phyloP scores from a whole-genome alignment of 2,329 filamentous ascomycete genomes.

The Tolypocladium nubicola region DNA sequence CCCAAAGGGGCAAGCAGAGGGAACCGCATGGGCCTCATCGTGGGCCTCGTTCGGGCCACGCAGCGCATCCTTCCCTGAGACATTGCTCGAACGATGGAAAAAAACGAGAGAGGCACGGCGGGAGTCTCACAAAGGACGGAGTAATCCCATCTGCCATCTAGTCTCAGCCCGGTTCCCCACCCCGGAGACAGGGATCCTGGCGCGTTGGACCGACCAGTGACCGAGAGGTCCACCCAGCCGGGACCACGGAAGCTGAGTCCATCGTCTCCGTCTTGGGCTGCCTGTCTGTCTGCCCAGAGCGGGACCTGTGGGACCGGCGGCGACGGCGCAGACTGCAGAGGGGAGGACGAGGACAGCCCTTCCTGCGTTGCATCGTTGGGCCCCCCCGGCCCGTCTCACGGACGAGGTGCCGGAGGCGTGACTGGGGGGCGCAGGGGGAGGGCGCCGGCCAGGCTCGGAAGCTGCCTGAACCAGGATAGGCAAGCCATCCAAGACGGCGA shows the following conservation, averaged over 20 bases:
- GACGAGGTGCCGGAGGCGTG: no score
- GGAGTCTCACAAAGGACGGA: neutral
- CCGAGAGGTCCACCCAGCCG: conserved; percentile 8
- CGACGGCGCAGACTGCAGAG: neutral
- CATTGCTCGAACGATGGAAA: conserved; percentile 5
- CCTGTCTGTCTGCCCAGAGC: neutral
- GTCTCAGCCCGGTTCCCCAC: conserved; percentile 1
- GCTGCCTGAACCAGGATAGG: neutral
- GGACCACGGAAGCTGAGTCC: conserved; percentile 1
- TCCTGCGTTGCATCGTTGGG: no score
- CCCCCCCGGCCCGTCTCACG: no score
- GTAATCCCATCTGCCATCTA: neutral
- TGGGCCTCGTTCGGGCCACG: neutral
- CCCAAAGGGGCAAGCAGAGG: conserved; percentile 4
- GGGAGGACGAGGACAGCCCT: neutral
- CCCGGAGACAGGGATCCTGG: neutral
- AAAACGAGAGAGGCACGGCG: neutral
- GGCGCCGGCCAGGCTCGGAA: neutral
- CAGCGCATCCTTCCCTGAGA: conserved; percentile 1
- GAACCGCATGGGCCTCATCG: neutral
- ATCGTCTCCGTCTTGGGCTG: neutral
- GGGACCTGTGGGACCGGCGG: neutral
- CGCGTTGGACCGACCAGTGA: conserved; percentile 6
- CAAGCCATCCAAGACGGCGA: neutral
- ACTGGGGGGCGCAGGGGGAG: no score